Evolutionary conservation across 768 basidiomycete species (phyloP).

Genomic region (Panaeolus papilionaceus): DNA sequence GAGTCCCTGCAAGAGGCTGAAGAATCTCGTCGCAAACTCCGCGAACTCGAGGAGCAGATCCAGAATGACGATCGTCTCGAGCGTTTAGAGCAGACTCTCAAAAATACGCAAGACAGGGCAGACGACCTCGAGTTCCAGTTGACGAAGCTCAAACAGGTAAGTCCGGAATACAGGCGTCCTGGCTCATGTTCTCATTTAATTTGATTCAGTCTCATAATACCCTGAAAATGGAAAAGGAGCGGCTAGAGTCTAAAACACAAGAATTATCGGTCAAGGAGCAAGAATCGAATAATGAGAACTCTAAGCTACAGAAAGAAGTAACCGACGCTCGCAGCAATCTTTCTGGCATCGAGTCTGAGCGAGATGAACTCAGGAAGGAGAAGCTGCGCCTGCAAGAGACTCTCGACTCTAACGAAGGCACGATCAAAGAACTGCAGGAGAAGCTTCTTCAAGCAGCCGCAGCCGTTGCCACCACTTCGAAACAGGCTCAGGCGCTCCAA

Average conservation of each 20-base stretch:
- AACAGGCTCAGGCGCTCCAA: slow-evolving; percentile 65
- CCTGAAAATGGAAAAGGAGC: slow-evolving; percentile 68
- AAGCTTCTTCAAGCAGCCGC: slow-evolving; percentile 61
- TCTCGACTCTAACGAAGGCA: slow-evolving; percentile 49
- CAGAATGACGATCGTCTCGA: slow-evolving; percentile 85
- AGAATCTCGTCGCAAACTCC: slow-evolving; percentile 60
- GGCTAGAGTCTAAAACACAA: slow-evolving; percentile 53
- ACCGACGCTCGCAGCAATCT: slow-evolving; percentile 49
- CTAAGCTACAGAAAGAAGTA: slow-evolving; percentile 49
- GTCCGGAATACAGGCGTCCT: slow-evolving; percentile 1
- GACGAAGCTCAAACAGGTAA: slow-evolving; percentile 78
- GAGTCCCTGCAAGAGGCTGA: slow-evolving; percentile 61
- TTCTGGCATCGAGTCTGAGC: slow-evolving; percentile 48
- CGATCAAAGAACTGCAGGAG: slow-evolving; percentile 60
- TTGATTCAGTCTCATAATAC: slow-evolving; percentile 55
- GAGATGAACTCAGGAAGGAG: slow-evolving; percentile 53
- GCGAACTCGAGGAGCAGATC: slow-evolving; percentile 82
- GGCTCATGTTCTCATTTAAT: slow-evolving; percentile 5
- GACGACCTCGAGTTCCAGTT: slow-evolving; percentile 87
- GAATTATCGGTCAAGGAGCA: slow-evolving; percentile 47
- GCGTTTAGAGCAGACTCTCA: slow-evolving; percentile 71
- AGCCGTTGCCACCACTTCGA: slow-evolving; percentile 57
- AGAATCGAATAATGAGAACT: slow-evolving; percentile 54
- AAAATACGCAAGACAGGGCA: slow-evolving; percentile 80
- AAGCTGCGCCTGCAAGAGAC: slow-evolving; percentile 56